Base-by-base conservation (phyloP, 805 yeast species). In the Pichia heedii region DNA sequence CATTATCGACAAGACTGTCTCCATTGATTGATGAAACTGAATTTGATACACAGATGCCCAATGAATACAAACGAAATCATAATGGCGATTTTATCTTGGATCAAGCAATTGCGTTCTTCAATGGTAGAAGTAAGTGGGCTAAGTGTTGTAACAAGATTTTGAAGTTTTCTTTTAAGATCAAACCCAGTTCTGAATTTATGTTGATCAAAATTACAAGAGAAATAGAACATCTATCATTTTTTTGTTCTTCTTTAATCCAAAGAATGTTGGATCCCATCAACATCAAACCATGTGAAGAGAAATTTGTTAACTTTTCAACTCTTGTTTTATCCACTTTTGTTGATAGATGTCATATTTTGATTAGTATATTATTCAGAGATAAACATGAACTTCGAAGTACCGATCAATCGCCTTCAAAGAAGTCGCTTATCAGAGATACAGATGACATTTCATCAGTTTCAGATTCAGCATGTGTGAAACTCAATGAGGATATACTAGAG, bases 11-110 rank as follows among this genome's bases (percentile, higher is more conserved):
- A 39, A 69, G 77, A 54, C 56, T 74, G 27, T 70, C 77, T 0
- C 84, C 83, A 1, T 66, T 74, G 29, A 73, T 79, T 46, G 62
- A 64, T 44, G 58, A 65, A 33, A 74, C 69, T 42, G 81, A 76
- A 51, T 74, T 71, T 54, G 79, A 77, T 50, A 79, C 79, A 0
- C 61, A 71, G n/a, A 56, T 74, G 50, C 81, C 82, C 0, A 70
- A 67, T 29, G 81, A 65, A 41, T 57, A 65, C 33, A 53, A 40
- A 20, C 39, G 46, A 22, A 48, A 43, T 37, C 36, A 33, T 5
- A 27, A 54, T 3, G 65, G 66, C 3, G 59, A 64, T 36, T 61
- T 57, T 37, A 60, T 58, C 22, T 53, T 77, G 26, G 67, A 72
- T 47, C 67, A 67, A n/a, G 62, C 71, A 18, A 65, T 70, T 7